These are phyloP conservation scores for Tulasnella sp. DNA, from an alignment of 768 basidiomycete species.

Conservation along the genomic window DNA sequence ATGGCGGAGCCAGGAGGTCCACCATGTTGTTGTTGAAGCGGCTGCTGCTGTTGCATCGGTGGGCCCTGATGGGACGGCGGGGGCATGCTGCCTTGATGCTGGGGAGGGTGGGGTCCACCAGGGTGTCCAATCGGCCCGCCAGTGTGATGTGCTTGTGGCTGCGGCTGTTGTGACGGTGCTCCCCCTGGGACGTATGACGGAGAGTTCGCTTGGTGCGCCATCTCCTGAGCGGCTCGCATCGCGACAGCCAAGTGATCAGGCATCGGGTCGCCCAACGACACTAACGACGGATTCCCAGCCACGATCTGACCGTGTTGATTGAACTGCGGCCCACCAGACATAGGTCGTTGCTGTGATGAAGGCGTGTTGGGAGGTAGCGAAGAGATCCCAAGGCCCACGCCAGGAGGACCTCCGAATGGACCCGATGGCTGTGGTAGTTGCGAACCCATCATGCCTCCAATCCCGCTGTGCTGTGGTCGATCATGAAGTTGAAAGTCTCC, in stretches of 20 bases:
- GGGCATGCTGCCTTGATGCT: background rate
- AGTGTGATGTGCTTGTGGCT: background rate
- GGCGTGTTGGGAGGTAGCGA: background rate
- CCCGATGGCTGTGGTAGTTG: background rate
- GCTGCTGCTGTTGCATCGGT: background rate
- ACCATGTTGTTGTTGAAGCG: background rate
- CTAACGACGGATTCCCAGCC: background rate
- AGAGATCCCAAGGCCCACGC: background rate
- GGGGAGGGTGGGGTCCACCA: too few species aligned
- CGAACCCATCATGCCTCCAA: background rate
- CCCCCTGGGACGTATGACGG: background rate
- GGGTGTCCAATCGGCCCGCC: background rate
- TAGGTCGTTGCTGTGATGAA: background rate
- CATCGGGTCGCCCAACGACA: background rate
- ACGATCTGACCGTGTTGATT: background rate
- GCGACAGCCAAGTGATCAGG: background rate
- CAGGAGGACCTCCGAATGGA: background rate
- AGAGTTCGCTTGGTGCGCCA: background rate
- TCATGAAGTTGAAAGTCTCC: background rate
- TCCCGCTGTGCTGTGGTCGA: background rate
- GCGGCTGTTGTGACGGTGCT: too few species aligned
- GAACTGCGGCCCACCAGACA: too few species aligned
- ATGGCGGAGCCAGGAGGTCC: background rate
- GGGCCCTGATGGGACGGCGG: background rate
- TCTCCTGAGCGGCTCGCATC: background rate